These are phyloP conservation scores for Physaria fendleri DNA, from an alignment of 345 rosid species.

Conservation along the genomic window DNA sequence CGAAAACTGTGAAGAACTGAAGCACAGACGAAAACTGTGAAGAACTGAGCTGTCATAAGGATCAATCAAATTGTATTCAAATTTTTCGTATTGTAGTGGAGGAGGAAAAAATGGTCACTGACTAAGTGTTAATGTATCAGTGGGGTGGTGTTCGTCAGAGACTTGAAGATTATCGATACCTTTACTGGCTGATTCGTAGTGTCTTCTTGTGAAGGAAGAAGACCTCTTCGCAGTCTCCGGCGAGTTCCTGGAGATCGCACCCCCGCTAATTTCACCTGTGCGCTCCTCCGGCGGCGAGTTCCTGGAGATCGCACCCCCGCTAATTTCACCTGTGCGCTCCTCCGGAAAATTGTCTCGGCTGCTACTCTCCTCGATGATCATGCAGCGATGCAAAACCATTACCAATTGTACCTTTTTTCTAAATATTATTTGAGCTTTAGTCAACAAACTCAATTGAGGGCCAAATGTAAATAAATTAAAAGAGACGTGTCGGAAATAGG, in stretches of 20 bases:
- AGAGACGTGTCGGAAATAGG: too few relatives aligned
- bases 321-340: too few relatives aligned
- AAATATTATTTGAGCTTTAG: too few relatives aligned
- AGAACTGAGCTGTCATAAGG: not conserved
- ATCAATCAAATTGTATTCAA: constrained; percentile 1
- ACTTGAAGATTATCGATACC: constrained; percentile 64
- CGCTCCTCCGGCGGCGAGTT: constrained; percentile 50
- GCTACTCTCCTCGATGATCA: too few relatives aligned
- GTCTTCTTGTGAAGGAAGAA: constrained; percentile 50
- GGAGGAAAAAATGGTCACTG: not conserved
- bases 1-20: too few relatives aligned
- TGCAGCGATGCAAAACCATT: too few relatives aligned
- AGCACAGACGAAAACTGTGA: not conserved
- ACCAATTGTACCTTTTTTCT: too few relatives aligned
- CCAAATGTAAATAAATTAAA: too few relatives aligned
- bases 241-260: constrained; percentile 33
- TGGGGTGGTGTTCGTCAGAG: constrained; percentile 24
- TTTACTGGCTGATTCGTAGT: constrained; percentile 50
- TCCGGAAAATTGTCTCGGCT: too few relatives aligned
- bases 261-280: too few relatives aligned
- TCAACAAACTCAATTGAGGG: too few relatives aligned
- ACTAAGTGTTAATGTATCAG: not conserved
- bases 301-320: constrained; percentile 22
- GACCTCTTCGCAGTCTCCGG: constrained; percentile 47
- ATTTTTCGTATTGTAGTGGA: not conserved